Conservation (phyloP, 1,284 basidiomycete genomes). For the Naganishia sp. region DNA sequence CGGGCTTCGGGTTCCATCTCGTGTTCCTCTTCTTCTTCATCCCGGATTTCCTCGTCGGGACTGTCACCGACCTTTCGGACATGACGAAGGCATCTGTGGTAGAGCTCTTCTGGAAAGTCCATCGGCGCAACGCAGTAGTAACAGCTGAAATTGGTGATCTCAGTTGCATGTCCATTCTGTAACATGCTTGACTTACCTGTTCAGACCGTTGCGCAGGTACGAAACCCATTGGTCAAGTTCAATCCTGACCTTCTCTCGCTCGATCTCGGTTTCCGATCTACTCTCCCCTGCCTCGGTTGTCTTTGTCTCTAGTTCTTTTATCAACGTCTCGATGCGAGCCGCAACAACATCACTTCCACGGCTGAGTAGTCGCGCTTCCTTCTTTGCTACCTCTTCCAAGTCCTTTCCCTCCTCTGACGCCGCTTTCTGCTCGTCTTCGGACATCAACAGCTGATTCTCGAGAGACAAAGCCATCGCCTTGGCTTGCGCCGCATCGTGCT, state of each 20-base stretch:
- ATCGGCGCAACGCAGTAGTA: constrained; percentile 92
- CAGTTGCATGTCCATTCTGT: not conserved
- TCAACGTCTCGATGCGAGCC: constrained; percentile 41
- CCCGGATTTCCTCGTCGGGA: constrained; percentile 43
- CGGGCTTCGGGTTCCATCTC: constrained; percentile 21
- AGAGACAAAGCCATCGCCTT: constrained; percentile 68
- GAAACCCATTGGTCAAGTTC: constrained; percentile 46
- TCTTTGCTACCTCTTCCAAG: constrained; percentile 63
- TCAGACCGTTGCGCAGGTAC: constrained; percentile 48
- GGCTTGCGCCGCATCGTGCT: constrained; percentile 72
- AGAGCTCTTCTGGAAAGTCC: constrained; percentile 89
- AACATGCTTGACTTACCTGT: constrained; percentile 38
- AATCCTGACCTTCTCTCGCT: constrained; percentile 42
- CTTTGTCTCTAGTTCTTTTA: constrained; percentile 36
- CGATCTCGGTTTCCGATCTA: constrained; percentile 18
- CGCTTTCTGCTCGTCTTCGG: constrained; percentile 50
- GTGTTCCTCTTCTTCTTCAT: constrained; percentile 15
- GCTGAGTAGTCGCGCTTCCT: constrained; percentile 1
- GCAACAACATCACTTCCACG: constrained; percentile 48
- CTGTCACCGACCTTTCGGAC: constrained; percentile 63
- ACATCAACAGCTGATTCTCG: constrained; percentile 64
- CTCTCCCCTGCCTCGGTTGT: constrained; percentile 42
- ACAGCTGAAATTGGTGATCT: constrained; percentile 74
- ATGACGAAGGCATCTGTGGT: constrained; percentile 89
- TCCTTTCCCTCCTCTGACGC: constrained; percentile 63